phyloP scores from a whole-genome alignment of 1,284 basidiomycete species.

The Fomitopsis pinicola region DNA sequence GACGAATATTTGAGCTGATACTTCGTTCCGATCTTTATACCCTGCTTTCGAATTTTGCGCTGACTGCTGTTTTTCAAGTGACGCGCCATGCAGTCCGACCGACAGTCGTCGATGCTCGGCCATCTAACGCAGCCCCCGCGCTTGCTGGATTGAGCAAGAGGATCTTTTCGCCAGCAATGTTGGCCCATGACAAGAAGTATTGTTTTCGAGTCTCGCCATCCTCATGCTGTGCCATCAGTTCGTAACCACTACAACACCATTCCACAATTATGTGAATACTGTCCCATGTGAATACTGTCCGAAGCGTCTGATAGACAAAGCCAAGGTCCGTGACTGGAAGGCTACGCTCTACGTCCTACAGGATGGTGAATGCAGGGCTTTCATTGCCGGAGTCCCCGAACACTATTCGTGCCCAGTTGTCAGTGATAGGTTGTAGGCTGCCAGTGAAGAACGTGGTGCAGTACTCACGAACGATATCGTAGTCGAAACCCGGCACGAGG shows the following conservation, averaged over 20 bases:
- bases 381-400: conserved; percentile 34
- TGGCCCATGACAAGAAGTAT: too few species aligned
- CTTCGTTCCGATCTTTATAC: background rate
- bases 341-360: background rate
- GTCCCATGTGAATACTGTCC: background rate
- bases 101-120: background rate
- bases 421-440: background rate
- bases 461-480: conserved; percentile 27
- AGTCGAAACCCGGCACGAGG: conserved; percentile 22
- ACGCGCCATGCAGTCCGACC: background rate
- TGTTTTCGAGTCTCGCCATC: too few species aligned
- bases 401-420: conserved; percentile 15
- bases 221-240: too few species aligned
- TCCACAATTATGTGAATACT: too few species aligned
- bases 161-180: too few species aligned
- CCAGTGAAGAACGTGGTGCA: background rate
- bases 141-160: too few species aligned
- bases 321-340: background rate
- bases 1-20: conserved; percentile 25
- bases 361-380: conserved; percentile 27
- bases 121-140: too few species aligned
- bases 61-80: background rate
- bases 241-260: too few species aligned
- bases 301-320: background rate
- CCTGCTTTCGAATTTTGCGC: background rate